Evolutionary conservation across 192 early-diverging fungal species (phyloP).

Genomic region (Coemansia sp.): DNA sequence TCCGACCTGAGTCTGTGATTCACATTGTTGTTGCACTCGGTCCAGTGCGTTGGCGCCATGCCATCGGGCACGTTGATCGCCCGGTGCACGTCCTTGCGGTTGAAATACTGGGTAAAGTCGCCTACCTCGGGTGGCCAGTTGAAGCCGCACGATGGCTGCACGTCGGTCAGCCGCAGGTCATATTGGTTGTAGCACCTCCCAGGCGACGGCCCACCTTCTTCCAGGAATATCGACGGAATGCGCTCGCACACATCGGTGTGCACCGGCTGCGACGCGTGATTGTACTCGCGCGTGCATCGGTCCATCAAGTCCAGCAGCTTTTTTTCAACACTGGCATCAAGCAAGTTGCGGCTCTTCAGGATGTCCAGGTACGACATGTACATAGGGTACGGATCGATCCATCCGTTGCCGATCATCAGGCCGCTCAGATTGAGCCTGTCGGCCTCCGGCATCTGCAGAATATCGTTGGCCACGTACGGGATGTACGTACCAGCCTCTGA

Average conservation of each 20-base stretch:
- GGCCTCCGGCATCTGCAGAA: slow-evolving; percentile 47
- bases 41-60: slow-evolving; percentile 42
- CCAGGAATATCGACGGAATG: slow-evolving; percentile 32
- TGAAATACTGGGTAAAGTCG: slow-evolving; percentile 46
- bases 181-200: slow-evolving; percentile 72
- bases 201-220: slow-evolving; percentile 33
- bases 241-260: slow-evolving; percentile 46
- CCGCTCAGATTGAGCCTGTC: slow-evolving; percentile 48
- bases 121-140: slow-evolving; percentile 57
- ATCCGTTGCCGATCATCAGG: slow-evolving; percentile 72
- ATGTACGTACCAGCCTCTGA: slow-evolving; percentile 75
- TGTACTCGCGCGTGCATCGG: slow-evolving; percentile 38
- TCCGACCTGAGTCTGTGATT: slow-evolving; percentile 34
- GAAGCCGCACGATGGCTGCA: slow-evolving; percentile 61
- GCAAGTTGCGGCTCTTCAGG: slow-evolving; percentile 39
- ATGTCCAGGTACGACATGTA: slow-evolving; percentile 57
- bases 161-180: slow-evolving; percentile 64
- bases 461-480: slow-evolving; percentile 63
- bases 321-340: slow-evolving; percentile 16
- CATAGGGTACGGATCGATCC: slow-evolving; percentile 67
- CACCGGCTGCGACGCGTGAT: slow-evolving; percentile 49
- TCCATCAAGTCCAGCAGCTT: slow-evolving; percentile 33
- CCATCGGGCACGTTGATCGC: slow-evolving; percentile 53
- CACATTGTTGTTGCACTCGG: slow-evolving; percentile 61
- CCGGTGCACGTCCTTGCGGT: slow-evolving; percentile 54